A percentile compares a stretch with the other conserved stretches of the same genome.
Conservation (phyloP, 2,329 filamentous ascomycete species). For the Aspergillus costaricaensis region DNA sequence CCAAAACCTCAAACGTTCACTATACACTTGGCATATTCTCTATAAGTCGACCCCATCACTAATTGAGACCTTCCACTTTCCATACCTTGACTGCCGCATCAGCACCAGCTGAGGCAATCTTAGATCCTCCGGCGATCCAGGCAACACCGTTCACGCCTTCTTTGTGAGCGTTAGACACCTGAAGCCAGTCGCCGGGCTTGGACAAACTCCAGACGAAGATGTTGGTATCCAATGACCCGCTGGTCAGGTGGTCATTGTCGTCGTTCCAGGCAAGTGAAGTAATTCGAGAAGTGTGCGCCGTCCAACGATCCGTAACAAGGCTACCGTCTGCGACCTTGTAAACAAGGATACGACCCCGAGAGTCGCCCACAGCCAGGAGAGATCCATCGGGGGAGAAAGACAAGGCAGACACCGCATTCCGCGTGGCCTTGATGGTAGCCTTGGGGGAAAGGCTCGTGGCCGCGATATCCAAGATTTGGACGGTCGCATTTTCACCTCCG, state of each 20-base stretch:
- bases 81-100: conserved; percentile 93
- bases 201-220: conserved; percentile 87
- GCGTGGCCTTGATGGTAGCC: conserved; percentile 66
- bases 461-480: conserved; percentile 71
- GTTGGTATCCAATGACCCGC: conserved; percentile 86
- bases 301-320: conserved; percentile 78
- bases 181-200: conserved; percentile 81
- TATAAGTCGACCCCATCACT: not conserved
- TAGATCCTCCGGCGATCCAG: conserved; percentile 69
- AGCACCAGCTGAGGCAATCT: conserved; percentile 76
- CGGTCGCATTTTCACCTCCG: conserved; percentile 71
- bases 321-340: conserved; percentile 69
- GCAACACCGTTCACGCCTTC: conserved; percentile 87
- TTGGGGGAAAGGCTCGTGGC: conserved; percentile 56
- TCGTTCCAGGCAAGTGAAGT: conserved; percentile 75
- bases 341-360: conserved; percentile 82
- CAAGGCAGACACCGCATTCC: conserved; percentile 73
- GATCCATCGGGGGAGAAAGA: conserved; percentile 78
- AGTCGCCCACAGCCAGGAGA: conserved; percentile 78
- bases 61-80: conserved; percentile 61
- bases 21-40: no score
- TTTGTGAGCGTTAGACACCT: conserved; percentile 87
- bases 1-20: no score
- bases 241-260: conserved; percentile 74
- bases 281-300: conserved; percentile 68